Evolutionary conservation across 129 eudicot species (phyloP).

Genomic region (Centrapalus pauciflorus): DNA sequence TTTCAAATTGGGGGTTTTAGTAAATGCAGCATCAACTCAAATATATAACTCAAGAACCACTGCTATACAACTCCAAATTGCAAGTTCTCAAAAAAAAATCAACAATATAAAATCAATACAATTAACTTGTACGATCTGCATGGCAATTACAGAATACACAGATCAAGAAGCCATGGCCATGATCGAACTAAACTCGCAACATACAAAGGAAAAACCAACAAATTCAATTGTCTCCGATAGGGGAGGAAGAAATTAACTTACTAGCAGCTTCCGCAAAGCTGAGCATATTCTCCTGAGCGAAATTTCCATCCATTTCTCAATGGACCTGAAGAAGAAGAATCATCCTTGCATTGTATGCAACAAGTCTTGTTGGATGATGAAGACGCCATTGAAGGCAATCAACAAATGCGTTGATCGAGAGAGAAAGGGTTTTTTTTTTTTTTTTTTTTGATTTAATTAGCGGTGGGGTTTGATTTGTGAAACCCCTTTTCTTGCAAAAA

Average conservation of each 20-base stretch:
- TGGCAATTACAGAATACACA: neutral
- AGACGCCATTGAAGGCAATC: slow-evolving; percentile 31
- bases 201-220: neutral
- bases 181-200: neutral
- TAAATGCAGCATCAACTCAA: neutral
- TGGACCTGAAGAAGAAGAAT: slow-evolving; percentile 24
- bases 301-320: slow-evolving; percentile 46
- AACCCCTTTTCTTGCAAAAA: neutral
- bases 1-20: neutral
- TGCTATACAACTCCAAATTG: neutral
- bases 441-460: too few relatives aligned
- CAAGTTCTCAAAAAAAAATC: too few relatives aligned
- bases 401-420: slow-evolving; percentile 27
- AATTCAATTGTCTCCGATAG: neutral
- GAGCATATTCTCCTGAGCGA: slow-evolving; percentile 35
- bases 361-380: slow-evolving; percentile 39
- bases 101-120: neutral
- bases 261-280: slow-evolving; percentile 57
- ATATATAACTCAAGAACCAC: neutral
- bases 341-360: slow-evolving; percentile 40
- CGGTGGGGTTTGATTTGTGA: neutral
- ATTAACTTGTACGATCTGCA: too few relatives aligned
- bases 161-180: too few relatives aligned
- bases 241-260: neutral
- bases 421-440: too few relatives aligned